Percentiles rank a stretch among this genome's conserved stretches.
phyloP scores from a whole-genome alignment of 768 basidiomycete species.

The Russula ochroleuca region DNA sequence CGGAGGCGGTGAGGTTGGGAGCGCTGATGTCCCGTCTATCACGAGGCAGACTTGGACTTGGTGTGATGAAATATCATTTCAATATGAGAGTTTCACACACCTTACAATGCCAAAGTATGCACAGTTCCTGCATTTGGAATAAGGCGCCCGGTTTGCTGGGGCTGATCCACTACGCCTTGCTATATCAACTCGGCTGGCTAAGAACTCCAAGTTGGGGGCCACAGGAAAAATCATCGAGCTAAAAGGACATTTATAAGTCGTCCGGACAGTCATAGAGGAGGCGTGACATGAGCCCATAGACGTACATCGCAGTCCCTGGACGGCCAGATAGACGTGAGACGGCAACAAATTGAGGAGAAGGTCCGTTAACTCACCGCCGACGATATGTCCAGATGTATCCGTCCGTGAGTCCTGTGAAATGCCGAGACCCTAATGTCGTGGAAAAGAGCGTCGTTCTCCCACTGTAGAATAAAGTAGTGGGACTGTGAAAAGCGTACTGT shows the following conservation, averaged over 20 bases:
- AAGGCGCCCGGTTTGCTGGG: not conserved
- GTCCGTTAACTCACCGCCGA: slow-evolving; percentile 4
- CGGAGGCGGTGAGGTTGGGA: not conserved
- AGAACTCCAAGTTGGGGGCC: not conserved
- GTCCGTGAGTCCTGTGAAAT: not conserved
- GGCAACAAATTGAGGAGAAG: not conserved
- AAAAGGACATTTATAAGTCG: not conserved
- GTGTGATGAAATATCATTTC: not conserved
- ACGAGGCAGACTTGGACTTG: not conserved
- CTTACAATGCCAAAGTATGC: not conserved
- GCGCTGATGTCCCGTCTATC: not conserved
- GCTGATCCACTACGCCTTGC: not conserved
- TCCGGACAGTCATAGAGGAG: too few relatives aligned
- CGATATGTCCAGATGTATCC: not conserved
- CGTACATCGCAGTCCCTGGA: slow-evolving; percentile 7
- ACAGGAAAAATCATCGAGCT: not conserved
- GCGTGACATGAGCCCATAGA: not conserved
- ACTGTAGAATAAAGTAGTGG: not conserved
- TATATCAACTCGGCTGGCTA: not conserved
- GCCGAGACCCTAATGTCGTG: not conserved
- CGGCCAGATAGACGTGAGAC: not conserved
- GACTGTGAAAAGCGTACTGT: not conserved
- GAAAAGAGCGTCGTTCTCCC: not conserved
- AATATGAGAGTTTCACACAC: not conserved
- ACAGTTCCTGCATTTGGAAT: not conserved